phyloP scores from a whole-genome alignment of 1,284 basidiomycete genomes.

The Ustilago nuda region DNA sequence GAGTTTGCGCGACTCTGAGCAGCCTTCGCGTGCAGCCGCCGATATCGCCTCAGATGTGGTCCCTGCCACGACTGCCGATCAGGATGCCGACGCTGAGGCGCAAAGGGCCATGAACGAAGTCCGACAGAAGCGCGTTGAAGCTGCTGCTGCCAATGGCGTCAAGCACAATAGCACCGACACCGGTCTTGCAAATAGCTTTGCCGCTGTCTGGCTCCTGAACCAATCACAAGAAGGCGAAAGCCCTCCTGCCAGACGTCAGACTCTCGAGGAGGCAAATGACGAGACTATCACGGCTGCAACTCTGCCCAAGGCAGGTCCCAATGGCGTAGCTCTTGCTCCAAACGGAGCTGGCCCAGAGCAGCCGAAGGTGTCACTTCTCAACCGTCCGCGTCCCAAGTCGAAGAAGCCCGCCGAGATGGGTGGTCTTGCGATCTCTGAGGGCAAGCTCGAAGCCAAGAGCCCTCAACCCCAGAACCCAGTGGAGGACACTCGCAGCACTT shows the following conservation, averaged over 20 bases:
- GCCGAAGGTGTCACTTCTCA: constrained; percentile 41
- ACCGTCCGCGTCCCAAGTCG: constrained; percentile 49
- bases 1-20: constrained; percentile 18
- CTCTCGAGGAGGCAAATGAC: constrained; percentile 19
- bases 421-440: constrained; percentile 49
- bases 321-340: background rate
- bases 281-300: constrained; percentile 15
- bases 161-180: constrained; percentile 47
- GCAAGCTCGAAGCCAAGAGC: constrained; percentile 37
- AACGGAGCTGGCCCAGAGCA: constrained; percentile 6
- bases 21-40: background rate
- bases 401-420: constrained; percentile 49
- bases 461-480: constrained; percentile 12
- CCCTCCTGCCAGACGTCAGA: constrained; percentile 3
- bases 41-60: background rate
- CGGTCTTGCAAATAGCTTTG: constrained; percentile 57
- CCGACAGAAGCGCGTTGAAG: constrained; percentile 50
- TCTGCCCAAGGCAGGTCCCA: background rate
- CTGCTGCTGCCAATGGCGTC: constrained; percentile 12
- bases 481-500: constrained; percentile 51
- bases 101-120: constrained; percentile 56
- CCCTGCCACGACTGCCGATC: background rate
- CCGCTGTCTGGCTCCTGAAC: constrained; percentile 61
- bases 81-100: constrained; percentile 23
- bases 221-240: constrained; percentile 21